A percentile compares a stretch with the other conserved stretches of the same genome.
These are phyloP conservation scores for Colletotrichum spaethianum DNA, from an alignment of 2,329 filamentous ascomycete genomes.

Conservation along the genomic window DNA sequence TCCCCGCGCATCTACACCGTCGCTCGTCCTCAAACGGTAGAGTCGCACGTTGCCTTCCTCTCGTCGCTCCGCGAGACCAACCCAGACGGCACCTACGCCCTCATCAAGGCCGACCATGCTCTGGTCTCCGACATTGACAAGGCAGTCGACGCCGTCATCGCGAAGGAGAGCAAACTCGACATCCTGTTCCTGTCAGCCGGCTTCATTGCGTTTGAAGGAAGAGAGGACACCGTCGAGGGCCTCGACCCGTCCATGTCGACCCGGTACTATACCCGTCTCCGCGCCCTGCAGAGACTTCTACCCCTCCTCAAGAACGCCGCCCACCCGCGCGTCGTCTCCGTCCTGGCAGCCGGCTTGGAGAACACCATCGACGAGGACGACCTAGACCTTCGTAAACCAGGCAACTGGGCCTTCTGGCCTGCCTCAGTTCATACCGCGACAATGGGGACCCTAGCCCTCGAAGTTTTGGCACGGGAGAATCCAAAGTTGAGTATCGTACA, in stretches of 20 bases:
- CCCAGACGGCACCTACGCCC: slow-evolving; percentile 58
- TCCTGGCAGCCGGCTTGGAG: slow-evolving; percentile 67
- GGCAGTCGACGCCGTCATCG: slow-evolving; percentile 60
- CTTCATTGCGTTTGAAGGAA: slow-evolving; percentile 41
- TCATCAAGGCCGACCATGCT: slow-evolving; percentile 64
- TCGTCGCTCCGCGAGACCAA: slow-evolving; percentile 60
- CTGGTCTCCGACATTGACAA: slow-evolving; percentile 66
- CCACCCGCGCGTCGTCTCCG: slow-evolving; percentile 62
- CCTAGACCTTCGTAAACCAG: slow-evolving; percentile 57
- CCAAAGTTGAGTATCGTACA: slow-evolving; percentile 56
- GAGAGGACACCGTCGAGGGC: slow-evolving; percentile 69
- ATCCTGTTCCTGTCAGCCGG: slow-evolving; percentile 62
- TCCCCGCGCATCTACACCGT: slow-evolving; percentile 66
- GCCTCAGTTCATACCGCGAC: slow-evolving; percentile 60
- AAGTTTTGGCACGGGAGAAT: slow-evolving; percentile 61
- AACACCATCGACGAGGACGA: slow-evolving; percentile 60
- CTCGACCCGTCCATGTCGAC: slow-evolving; percentile 67
- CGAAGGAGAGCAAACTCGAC: slow-evolving; percentile 60
- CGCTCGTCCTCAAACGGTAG: slow-evolving; percentile 58
- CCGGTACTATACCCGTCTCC: slow-evolving; percentile 70
- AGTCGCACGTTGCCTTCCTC: slow-evolving; percentile 51
- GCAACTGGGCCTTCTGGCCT: slow-evolving; percentile 52
- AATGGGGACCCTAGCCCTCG: slow-evolving; percentile 63
- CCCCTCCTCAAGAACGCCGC: slow-evolving; percentile 61
- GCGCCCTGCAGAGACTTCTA: slow-evolving; percentile 70